A percentile compares a stretch with the other conserved stretches of the same genome.
These are phyloP conservation scores for Bauhinia variegata DNA, from an alignment of 306 rosid genomes.

Conservation along the genomic window DNA sequence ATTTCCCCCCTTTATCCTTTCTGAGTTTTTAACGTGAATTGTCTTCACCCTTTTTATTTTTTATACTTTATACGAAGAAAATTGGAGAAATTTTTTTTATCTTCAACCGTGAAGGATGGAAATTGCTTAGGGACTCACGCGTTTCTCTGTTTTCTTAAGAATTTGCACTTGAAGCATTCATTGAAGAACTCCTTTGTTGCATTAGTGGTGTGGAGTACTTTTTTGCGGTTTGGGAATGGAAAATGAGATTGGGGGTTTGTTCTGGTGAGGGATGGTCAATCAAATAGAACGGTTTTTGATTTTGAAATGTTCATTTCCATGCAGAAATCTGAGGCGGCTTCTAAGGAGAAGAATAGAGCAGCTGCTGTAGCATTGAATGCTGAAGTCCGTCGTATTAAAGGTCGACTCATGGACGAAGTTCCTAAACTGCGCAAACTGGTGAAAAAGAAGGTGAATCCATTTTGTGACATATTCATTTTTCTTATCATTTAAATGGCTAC, in stretches of 20 bases:
- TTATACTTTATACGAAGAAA: too few relatives aligned
- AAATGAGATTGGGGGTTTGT: background rate
- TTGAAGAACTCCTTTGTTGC: too few relatives aligned
- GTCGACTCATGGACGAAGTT: constrained; percentile 77
- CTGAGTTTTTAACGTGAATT: too few relatives aligned
- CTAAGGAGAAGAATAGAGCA: constrained; percentile 44
- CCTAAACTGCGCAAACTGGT: constrained; percentile 71
- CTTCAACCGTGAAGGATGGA: background rate
- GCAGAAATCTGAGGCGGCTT: constrained; percentile 51
- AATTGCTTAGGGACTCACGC: too few relatives aligned
- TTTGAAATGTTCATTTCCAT: constrained; percentile 8
- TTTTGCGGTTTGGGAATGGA: background rate
- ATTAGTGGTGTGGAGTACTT: too few relatives aligned
- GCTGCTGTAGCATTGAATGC: constrained; percentile 51
- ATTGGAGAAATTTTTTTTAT: background rate
- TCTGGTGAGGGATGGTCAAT: background rate
- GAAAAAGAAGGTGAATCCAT: constrained; percentile 60
- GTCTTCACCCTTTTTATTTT: too few relatives aligned
- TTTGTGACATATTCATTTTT: background rate
- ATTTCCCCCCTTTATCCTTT: background rate
- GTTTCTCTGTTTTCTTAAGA: too few relatives aligned
- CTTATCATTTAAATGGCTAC: background rate
- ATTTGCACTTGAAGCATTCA: too few relatives aligned
- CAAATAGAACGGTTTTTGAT: background rate
- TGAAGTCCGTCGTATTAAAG: constrained; percentile 53